Conservation (phyloP, 2,329 filamentous ascomycete genomes). For the Dothideomycetes sp. region DNA sequence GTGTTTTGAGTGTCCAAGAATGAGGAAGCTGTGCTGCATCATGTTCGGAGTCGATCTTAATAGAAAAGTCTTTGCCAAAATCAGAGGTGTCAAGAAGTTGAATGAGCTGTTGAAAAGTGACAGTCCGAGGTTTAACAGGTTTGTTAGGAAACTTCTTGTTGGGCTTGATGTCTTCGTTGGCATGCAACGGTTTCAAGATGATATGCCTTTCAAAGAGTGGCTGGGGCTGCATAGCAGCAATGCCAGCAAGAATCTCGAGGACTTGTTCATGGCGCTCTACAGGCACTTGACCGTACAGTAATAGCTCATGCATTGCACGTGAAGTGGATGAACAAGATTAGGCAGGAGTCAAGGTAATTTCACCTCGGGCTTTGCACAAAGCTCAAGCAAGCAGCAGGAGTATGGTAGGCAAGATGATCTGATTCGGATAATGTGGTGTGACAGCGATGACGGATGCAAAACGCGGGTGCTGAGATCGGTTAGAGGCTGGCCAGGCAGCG, state of each 20-base stretch:
- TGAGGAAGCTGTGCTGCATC: slow-evolving; percentile 13
- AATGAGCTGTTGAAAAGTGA: slow-evolving; percentile 13
- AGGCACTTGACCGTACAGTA: slow-evolving; percentile 52
- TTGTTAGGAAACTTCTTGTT: slow-evolving; percentile 25
- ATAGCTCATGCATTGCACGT: slow-evolving; percentile 50
- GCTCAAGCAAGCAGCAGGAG: no score
- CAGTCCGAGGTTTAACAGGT: slow-evolving; percentile 12
- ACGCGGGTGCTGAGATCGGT: no score
- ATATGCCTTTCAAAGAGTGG: slow-evolving; percentile 46
- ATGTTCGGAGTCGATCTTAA: slow-evolving; percentile 3
- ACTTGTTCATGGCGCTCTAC: slow-evolving; percentile 49
- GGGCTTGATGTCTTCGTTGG: slow-evolving; percentile 34
- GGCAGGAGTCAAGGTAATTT: background rate
- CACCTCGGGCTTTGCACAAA: background rate
- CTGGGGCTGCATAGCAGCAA: slow-evolving; percentile 53
- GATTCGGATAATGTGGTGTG: no score
- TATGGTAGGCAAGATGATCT: no score
- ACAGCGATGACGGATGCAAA: no score
- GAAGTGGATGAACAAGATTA: background rate
- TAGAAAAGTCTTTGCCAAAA: slow-evolving; percentile 20
- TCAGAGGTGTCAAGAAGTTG: slow-evolving; percentile 28
- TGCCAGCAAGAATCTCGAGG: slow-evolving; percentile 51
- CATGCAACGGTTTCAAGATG: slow-evolving; percentile 44
- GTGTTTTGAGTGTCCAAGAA: slow-evolving; percentile 7
- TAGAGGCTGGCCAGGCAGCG: no score